A percentile compares a stretch with the other conserved stretches of the same genome.
Conservation (phyloP, 441 rosid species). For the Rhodomyrtus psidioides region DNA sequence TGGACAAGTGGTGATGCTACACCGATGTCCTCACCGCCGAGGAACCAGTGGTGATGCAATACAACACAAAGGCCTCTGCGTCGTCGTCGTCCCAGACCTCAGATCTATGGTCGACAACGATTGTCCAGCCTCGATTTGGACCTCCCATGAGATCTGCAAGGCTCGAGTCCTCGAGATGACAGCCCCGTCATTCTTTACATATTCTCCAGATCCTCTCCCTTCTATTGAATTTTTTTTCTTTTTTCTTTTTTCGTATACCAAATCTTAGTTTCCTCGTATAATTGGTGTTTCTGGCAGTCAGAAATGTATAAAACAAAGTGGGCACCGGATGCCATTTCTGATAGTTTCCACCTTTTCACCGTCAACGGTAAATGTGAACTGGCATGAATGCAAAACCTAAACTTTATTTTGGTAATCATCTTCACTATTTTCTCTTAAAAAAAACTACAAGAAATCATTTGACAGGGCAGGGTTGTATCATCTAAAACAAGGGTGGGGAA, state of each 20-base stretch:
- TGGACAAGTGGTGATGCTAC: too few species aligned
- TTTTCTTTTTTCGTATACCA: too few species aligned
- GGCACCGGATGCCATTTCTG: not conserved
- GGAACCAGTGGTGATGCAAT: too few species aligned
- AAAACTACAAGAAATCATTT: not conserved
- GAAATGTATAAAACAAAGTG: not conserved
- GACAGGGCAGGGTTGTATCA: rapidly evolving
- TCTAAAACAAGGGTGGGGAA: not conserved
- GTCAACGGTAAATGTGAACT: not conserved
- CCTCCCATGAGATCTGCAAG: not conserved
- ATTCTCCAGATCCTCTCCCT: not conserved
- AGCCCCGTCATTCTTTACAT: not conserved
- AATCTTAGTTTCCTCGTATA: not conserved
- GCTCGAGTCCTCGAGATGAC: not conserved
- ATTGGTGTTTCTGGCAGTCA: too few species aligned
- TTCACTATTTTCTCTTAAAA: not conserved
- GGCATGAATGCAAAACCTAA: not conserved
- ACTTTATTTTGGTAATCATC: too few species aligned
- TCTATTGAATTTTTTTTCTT: not conserved
- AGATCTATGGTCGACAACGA: not conserved
- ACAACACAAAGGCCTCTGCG: not conserved
- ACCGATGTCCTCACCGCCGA: too few species aligned
- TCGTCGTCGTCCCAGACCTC: not conserved
- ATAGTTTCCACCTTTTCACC: not conserved
- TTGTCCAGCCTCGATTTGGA: not conserved